A percentile compares a stretch with the other conserved stretches of the same genome.
Evolutionary conservation across 805 yeast species (phyloP).

Genomic region (Suhomyces emberorum): DNA sequence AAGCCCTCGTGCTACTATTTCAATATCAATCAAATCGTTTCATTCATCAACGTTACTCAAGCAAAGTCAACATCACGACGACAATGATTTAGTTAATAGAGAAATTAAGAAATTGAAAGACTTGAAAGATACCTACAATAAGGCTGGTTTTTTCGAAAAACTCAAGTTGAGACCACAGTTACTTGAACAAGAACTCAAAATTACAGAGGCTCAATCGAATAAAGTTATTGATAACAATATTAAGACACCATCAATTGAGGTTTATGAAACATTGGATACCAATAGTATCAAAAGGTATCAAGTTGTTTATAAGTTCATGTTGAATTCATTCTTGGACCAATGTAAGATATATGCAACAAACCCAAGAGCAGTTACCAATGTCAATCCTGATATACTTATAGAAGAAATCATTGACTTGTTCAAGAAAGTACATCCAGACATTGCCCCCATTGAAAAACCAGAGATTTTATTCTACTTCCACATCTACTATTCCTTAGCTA

Average conservation of each 20-base stretch:
- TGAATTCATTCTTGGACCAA: slow-evolving; percentile 24
- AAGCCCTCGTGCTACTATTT: neutral
- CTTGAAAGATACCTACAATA: slow-evolving; percentile 18
- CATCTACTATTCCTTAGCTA: slow-evolving; percentile 28
- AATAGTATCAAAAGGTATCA: slow-evolving; percentile 14
- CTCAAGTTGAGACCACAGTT: slow-evolving; percentile 20
- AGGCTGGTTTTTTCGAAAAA: slow-evolving; percentile 24
- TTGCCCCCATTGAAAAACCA: slow-evolving; percentile 19
- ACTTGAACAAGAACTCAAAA: slow-evolving; percentile 20
- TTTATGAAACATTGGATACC: slow-evolving; percentile 20
- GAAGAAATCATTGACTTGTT: slow-evolving; percentile 21
- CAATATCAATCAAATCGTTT: slow-evolving; percentile 1
- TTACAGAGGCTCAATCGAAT: slow-evolving; percentile 17
- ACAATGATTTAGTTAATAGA: slow-evolving; percentile 11
- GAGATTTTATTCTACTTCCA: slow-evolving; percentile 27
- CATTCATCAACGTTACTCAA: slow-evolving; percentile 2
- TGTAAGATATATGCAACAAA: slow-evolving; percentile 14
- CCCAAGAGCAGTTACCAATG: slow-evolving; percentile 5
- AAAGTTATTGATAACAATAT: slow-evolving; percentile 12
- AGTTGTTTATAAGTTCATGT: slow-evolving; percentile 18
- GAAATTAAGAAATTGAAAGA: slow-evolving; percentile 23
- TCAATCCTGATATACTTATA: slow-evolving; percentile 19
- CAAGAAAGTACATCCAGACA: slow-evolving; percentile 16
- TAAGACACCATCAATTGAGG: slow-evolving; percentile 14
- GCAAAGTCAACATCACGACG: slow-evolving; percentile 1